Evolutionary conservation across 2,329 filamentous ascomycete species (phyloP).

Genomic region (Paramyrothecium sp.): DNA sequence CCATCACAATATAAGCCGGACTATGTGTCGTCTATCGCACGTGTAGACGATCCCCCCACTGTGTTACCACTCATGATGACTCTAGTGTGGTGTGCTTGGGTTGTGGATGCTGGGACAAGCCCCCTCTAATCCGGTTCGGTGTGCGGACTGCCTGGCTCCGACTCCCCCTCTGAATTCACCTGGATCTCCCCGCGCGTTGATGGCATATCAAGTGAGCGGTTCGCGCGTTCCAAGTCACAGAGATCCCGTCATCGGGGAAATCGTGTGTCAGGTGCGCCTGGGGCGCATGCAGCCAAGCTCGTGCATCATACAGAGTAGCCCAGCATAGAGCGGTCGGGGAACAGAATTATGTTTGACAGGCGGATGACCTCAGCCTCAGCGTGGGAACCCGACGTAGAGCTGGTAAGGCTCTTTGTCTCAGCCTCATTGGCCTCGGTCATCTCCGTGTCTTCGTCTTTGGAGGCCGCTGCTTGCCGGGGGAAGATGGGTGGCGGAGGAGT

Average conservation of each 20-base stretch:
- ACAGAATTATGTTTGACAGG: slow-evolving; percentile 56
- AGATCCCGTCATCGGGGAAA: neutral
- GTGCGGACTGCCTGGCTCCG: neutral
- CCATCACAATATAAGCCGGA: neutral
- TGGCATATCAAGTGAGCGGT: neutral
- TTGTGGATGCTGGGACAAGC: neutral
- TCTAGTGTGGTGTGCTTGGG: no score
- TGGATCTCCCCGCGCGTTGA: neutral
- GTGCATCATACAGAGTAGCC: slow-evolving; percentile 22
- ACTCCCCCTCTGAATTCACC: neutral
- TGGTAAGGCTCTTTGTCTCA: slow-evolving; percentile 21
- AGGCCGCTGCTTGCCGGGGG: slow-evolving; percentile 8
- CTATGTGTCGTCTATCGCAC: neutral
- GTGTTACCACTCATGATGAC: neutral
- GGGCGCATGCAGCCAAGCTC: neutral
- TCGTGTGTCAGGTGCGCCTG: neutral
- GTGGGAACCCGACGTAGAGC: slow-evolving; percentile 24
- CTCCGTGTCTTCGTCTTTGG: slow-evolving; percentile 23
- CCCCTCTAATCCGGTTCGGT: neutral
- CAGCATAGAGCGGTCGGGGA: slow-evolving; percentile 45
- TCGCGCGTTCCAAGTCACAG: neutral
- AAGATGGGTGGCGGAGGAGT: slow-evolving; percentile 19
- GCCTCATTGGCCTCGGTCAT: slow-evolving; percentile 14
- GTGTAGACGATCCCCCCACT: neutral
- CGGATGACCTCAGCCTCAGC: slow-evolving; percentile 52